Conservation (phyloP, 768 basidiomycete genomes). For the Pulveroboletus sp. region DNA sequence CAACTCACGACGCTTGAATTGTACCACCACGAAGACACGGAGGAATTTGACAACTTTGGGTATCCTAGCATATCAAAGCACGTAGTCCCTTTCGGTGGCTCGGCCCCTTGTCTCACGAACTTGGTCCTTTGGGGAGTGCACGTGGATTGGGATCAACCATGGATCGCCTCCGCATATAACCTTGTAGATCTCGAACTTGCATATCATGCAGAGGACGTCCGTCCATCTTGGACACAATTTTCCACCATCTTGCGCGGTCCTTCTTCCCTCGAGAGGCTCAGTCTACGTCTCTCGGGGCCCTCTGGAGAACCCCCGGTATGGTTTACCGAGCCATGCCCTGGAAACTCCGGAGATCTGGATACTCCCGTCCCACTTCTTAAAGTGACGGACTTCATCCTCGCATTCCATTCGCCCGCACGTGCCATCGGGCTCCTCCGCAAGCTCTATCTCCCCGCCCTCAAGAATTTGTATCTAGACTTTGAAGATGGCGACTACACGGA, state of each 20-base stretch:
- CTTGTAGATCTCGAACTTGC: slow-evolving; percentile 54
- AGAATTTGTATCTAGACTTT: slow-evolving; percentile 46
- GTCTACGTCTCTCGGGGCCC: slow-evolving; percentile 56
- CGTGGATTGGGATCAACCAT: slow-evolving; percentile 54
- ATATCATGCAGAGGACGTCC: slow-evolving; percentile 58
- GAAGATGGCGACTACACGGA: slow-evolving; percentile 50
- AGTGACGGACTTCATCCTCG: slow-evolving; percentile 38
- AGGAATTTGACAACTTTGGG: slow-evolving; percentile 26
- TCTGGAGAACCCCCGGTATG: slow-evolving; percentile 36
- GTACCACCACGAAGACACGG: slow-evolving; percentile 49
- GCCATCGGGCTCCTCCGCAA: slow-evolving; percentile 17
- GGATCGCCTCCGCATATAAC: slow-evolving; percentile 21
- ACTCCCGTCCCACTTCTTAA: slow-evolving; percentile 26
- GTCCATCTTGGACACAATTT: slow-evolving; percentile 55
- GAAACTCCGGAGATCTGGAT: slow-evolving; percentile 24
- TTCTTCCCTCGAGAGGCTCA: slow-evolving; percentile 49
- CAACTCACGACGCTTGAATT: slow-evolving; percentile 50
- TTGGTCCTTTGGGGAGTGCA: slow-evolving; percentile 66
- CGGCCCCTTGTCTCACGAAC: slow-evolving; percentile 45
- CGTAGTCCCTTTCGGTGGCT: slow-evolving; percentile 51
- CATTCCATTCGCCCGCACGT: slow-evolving; percentile 49
- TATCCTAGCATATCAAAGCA: slow-evolving; percentile 25
- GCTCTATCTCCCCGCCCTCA: slow-evolving; percentile 34
- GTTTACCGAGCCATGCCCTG: slow-evolving; percentile 18
- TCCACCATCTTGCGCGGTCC: slow-evolving; percentile 46